These are phyloP conservation scores for Pilatotrama ljubarskyi DNA, from an alignment of 768 basidiomycete genomes.

Conservation along the genomic window DNA sequence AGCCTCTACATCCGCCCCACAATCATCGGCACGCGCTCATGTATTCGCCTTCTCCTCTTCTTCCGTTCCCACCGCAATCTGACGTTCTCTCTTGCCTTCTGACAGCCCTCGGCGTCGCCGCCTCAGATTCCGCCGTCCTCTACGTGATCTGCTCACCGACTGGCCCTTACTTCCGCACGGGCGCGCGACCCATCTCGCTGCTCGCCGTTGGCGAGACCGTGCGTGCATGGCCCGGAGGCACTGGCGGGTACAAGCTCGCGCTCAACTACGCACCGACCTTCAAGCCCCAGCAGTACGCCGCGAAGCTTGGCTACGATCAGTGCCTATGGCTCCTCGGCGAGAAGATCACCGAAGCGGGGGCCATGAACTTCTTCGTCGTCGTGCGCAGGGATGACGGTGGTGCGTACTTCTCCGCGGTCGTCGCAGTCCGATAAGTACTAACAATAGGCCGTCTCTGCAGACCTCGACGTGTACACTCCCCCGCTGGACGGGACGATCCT, in stretches of 20 bases:
- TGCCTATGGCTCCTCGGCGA: conserved; percentile 56
- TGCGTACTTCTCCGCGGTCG: conserved; percentile 14
- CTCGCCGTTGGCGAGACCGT: conserved; percentile 49
- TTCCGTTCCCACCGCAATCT: not conserved
- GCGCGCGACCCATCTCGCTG: conserved; percentile 50
- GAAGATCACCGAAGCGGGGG: conserved; percentile 42
- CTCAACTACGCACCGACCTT: conserved; percentile 43
- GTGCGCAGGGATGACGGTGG: conserved; percentile 46
- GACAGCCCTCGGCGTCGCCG: conserved; percentile 59
- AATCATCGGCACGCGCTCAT: conserved; percentile 50
- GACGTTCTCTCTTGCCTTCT: not conserved
- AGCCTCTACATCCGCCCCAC: conserved; percentile 89
- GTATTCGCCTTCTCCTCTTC: conserved; percentile 25
- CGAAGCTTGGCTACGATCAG: conserved; percentile 52
- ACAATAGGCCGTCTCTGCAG: conserved; percentile 36
- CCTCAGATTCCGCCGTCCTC: conserved; percentile 78
- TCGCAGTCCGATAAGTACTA: not conserved
- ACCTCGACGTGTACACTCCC: conserved; percentile 83
- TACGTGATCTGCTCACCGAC: conserved; percentile 80
- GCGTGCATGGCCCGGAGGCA: conserved; percentile 57
- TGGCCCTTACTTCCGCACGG: conserved; percentile 52
- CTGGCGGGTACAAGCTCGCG: conserved; percentile 56
- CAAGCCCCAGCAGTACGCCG: conserved; percentile 49
- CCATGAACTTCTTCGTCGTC: conserved; percentile 60
- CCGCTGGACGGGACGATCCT: conserved; percentile 91